Base-by-base conservation (phyloP, 352 stramenopile genomes). In the Thalassiosira livingstoniorum region DNA sequence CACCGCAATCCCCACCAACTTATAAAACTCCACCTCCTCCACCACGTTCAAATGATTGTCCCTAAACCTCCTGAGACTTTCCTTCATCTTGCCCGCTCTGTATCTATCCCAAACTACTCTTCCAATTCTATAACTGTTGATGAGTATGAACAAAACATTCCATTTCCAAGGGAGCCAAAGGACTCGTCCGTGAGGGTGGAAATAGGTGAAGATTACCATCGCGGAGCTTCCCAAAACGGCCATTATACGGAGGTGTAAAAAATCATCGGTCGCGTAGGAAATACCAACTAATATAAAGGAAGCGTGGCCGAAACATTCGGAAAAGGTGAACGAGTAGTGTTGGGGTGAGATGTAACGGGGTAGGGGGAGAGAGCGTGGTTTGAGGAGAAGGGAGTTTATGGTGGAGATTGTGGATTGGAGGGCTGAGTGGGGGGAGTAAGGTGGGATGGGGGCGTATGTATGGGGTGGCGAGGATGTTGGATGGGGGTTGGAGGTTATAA, bases 121-220 rank as follows among this genome's bases (percentile, higher is more conserved):
- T n/a, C 78, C 79, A 64, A 94, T 85, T 34, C 87, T 66, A 60
- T 90, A 93, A 0, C 55, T 73, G 60, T 94, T 94, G 11, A 94
- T 83, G 0, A 62, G 68, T 57, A 92, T 93, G 70, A 94, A 94
- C 4, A 93, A 58, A 21, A 83, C n/a, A 70, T 94, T 94, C 90
- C 90, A 94, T 35, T 91, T 89, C 51, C 91, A 87, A 13, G 90
- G 90, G 3, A 94, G 54, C 90, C 90, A 94, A 21, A 94, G 65
- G 0, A 92, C 71, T 31, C 86, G 66, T 42, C 90, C 90, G 66
- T 94, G 87, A 5, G 90, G 90, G 81, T 94, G 90, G 86, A 92
- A 93, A 71, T 94, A 94, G 0, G 88, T 85, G 78, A 94, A 94
- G 1, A 91, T 69, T 4, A 92, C 51, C 88, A 94, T 94, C 35